phyloP scores from a whole-genome alignment of 2,329 filamentous ascomycete species.

The Cadophora gregata region DNA sequence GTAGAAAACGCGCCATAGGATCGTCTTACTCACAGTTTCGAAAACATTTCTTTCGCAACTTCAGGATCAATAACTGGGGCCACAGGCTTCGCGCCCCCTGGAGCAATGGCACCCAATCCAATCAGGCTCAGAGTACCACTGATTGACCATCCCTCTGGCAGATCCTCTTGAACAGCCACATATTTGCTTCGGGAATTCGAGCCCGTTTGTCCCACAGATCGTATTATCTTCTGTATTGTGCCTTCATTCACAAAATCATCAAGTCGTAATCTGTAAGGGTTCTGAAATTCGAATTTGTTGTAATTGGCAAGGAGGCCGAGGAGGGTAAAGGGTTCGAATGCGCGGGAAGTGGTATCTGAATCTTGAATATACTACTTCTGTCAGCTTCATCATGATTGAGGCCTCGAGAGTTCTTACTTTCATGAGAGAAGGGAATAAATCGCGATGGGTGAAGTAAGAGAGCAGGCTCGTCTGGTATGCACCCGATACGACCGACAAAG shows the following conservation, averaged over 20 bases:
- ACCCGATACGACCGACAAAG: constrained; percentile 86
- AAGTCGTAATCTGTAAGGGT: constrained; percentile 89
- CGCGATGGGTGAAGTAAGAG: constrained; percentile 93
- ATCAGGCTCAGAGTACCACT: constrained; percentile 82
- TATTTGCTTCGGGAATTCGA: constrained; percentile 74
- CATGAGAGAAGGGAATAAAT: constrained; percentile 93
- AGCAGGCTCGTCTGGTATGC: constrained; percentile 94
- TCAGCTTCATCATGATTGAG: constrained; percentile 20
- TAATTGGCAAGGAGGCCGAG: constrained; percentile 92
- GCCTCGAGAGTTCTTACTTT: constrained; percentile 64
- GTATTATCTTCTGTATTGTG: constrained; percentile 82
- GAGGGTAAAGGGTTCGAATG: constrained; percentile 78
- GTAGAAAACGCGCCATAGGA: constrained; percentile 13
- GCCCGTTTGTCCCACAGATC: constrained; percentile 76
- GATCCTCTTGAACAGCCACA: constrained; percentile 84
- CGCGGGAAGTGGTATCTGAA: constrained; percentile 65
- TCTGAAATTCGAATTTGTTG: constrained; percentile 99
- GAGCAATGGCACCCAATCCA: constrained; percentile 77
- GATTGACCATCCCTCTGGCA: constrained; percentile 88
- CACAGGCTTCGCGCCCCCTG: constrained; percentile 70
- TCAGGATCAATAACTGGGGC: constrained; percentile 72
- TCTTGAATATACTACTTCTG: constrained; percentile 76
- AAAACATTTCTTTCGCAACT: constrained; percentile 81
- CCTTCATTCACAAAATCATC: constrained; percentile 95
- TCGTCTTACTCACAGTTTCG: constrained; percentile 67